Evolutionary conservation across 164 flowering plant species (phyloP), one percentile per base, ranked within the genome.

Genomic region (Stephania japonica): DNA sequence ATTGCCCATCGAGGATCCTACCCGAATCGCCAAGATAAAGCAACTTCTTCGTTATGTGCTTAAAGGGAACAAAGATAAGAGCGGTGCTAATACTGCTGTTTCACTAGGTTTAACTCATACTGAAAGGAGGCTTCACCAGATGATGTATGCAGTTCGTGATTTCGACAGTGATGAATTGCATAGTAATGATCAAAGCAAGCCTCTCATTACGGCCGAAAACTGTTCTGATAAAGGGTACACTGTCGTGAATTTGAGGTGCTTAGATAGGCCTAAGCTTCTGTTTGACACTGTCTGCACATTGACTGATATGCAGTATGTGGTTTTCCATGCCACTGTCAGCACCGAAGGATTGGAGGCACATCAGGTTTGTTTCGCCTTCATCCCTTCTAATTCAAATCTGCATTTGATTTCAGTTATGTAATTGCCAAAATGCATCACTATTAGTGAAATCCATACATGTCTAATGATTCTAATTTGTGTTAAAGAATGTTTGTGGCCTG

Each of bases 121-220:
- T 2, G 87, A 88, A 44, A 85, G 99, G 81, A 84, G 98, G 84
- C 86, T 95, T 73, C 98, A 95, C 78, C 99, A 95, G 69, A 83
- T 95, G 89, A 91, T 95, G 97, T 91, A 88, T 75, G 97, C 92
- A 42, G 97, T 88, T 81, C 92, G 98, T 43, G 98, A 95, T 80
- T 93, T 85, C 72, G 97, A 88, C 71, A 49, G 65, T 43, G 78
- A 76, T 42, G 80, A 75, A 75, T 13, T 42, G 12, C 81, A 80
- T 61, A 70, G 75, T 3, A 75, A 73, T 74, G 87, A 84, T 25
- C 78, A 79, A 59, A 80, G 76, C 44, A 89, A 81, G 73, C 89
- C 91, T 4, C 74, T 81, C 62, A 89, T 95, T 67, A 85, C 87
- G 11, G 93, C 88, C 0, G 97, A 90, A 70, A 82, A 86, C 78